Evolutionary conservation across 768 basidiomycete species (phyloP).

Genomic region (Leccinum imitatum): DNA sequence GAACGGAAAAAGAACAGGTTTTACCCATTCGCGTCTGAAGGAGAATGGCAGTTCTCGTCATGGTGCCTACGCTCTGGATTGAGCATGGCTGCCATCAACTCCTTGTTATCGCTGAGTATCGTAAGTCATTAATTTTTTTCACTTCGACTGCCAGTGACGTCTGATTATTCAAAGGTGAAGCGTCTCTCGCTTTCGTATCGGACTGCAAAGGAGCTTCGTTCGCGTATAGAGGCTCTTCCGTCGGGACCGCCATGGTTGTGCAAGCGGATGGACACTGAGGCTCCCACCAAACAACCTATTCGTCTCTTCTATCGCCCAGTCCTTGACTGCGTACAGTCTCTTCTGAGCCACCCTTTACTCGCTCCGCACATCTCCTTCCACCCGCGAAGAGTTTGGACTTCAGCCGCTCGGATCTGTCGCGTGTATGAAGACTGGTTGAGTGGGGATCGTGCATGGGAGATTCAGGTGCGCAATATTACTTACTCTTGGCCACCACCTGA

Average conservation of each 20-base stretch:
- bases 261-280: not conserved
- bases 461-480: conserved; percentile 18
- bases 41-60: not conserved
- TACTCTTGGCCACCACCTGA: not conserved
- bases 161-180: not conserved
- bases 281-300: conserved; percentile 27
- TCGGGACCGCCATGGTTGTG: conserved; percentile 1
- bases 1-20: not conserved
- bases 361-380: conserved; percentile 23
- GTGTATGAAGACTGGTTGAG: conserved; percentile 15
- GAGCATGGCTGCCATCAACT: not conserved
- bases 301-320: conserved; percentile 30
- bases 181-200: not conserved
- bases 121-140: not conserved
- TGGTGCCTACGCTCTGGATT: not conserved
- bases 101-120: not conserved
- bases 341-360: conserved; percentile 27
- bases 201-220: not conserved
- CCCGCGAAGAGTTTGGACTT: conserved; percentile 19
- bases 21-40: not conserved
- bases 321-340: conserved; percentile 29
- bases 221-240: not conserved
- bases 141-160: not conserved
- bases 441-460: conserved; percentile 23
- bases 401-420: conserved; percentile 3